Evolutionary conservation across 805 yeast species (phyloP).

Genomic region (Candida pini): DNA sequence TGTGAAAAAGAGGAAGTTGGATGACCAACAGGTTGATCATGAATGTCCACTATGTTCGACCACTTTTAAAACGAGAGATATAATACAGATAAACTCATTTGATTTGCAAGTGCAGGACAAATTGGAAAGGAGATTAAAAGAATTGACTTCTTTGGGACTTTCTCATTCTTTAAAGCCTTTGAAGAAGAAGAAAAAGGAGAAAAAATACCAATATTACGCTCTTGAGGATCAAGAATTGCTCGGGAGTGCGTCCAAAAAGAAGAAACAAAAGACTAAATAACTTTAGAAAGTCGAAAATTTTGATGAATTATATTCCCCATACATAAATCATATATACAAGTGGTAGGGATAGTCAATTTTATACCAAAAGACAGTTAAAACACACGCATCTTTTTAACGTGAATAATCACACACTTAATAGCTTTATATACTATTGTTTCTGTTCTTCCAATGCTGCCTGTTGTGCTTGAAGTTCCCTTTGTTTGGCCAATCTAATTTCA

Average conservation of each 20-base stretch:
- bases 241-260: background rate
- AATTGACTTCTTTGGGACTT: conserved; percentile 21
- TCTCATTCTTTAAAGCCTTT: conserved; percentile 32
- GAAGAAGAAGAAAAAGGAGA: conserved; percentile 18
- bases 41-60: conserved; percentile 39
- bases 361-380: background rate
- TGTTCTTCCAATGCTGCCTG: conserved; percentile 18
- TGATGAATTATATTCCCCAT: background rate
- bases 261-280: background rate
- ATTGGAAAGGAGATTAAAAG: conserved; percentile 10
- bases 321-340: background rate
- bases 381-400: too few species aligned
- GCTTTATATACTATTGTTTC: background rate
- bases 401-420: background rate
- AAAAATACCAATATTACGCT: background rate
- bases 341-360: too few species aligned
- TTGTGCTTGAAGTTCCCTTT: conserved; percentile 24
- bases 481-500: conserved; percentile 36
- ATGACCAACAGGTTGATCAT: conserved; percentile 1
- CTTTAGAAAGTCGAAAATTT: too few species aligned
- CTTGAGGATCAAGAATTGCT: too few species aligned
- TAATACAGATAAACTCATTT: conserved; percentile 29
- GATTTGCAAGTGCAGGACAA: conserved; percentile 4
- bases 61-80: conserved; percentile 12
- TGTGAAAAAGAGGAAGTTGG: background rate